Base-by-base conservation (phyloP, 768 basidiomycete genomes). In the Termitomyces sp. region DNA sequence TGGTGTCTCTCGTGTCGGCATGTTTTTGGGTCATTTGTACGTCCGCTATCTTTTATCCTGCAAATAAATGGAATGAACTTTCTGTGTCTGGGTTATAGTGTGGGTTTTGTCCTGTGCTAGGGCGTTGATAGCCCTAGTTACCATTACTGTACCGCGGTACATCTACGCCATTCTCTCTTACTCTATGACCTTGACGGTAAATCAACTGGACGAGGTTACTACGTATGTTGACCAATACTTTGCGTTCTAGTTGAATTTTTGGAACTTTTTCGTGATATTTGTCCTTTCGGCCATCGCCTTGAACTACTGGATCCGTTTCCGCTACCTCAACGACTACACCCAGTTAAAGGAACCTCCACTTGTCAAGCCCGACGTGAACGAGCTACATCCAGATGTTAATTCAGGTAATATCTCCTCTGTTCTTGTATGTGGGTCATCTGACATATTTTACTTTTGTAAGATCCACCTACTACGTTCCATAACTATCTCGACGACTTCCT, bases 401-500 rank as follows among this genome's bases (percentile, higher is more conserved):
- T 82, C 87, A 57, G 75, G 78, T 78, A 48, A 43, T 18, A 6
- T 35, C 22, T 18, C 7, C 41, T 32, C 25, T 47, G 15, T 4
- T 9, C 9, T 20, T 16, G 16, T 31, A 11, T 7, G 32, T 53
- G 10, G 31, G 20, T 44, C 2, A 48, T 27, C 45, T 64, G 45
- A 63, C 44, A n/a, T 36, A 20, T 33, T 53, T 54, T 15, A 70
- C 29, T 23, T 9, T 51, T 13, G n/a, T n/a, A 77, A 63, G 86
- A 89, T 50, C 76, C 85, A 13, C 82, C 84, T 0, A 82, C 89
- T 12, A 80, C 89, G 1, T 94, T 98, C 67, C 94, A 96, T 68
- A 95, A 96, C 64, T 98, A 98, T 63, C 79, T 98, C 25, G 96
- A 98, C 67, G 97, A 99, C 65, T 98, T 99, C 67, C 71, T 98